A percentile compares a stretch with the other conserved stretches of the same genome.
Evolutionary conservation across 2,329 filamentous ascomycete genomes (phyloP).

Genomic region (Xylariaceae sp.): DNA sequence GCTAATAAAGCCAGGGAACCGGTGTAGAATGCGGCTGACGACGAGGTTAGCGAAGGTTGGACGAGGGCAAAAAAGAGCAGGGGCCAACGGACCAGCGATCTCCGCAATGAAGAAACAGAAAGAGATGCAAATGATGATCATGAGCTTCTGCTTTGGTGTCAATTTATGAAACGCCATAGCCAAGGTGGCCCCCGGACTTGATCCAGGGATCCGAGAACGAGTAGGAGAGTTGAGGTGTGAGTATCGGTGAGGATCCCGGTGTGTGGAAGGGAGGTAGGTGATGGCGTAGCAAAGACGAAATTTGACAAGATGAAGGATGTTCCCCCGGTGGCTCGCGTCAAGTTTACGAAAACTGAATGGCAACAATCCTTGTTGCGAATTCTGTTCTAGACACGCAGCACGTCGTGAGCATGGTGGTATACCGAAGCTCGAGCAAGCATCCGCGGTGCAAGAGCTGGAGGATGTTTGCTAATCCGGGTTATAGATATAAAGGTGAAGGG

Average conservation of each 20-base stretch:
- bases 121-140: conserved; percentile 46
- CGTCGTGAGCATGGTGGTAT: not conserved
- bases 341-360: not conserved
- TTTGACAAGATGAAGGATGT: not conserved
- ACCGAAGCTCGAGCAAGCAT: conserved; percentile 5
- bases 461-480: not conserved
- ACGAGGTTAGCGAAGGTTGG: conserved; percentile 1
- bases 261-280: not conserved
- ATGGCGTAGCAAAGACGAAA: not conserved
- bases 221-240: not conserved
- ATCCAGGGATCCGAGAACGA: conserved; percentile 1
- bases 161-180: conserved; percentile 37
- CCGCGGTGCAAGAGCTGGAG: not conserved
- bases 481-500: conserved; percentile 1
- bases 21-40: conserved; percentile 46
- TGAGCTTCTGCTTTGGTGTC: conserved; percentile 44
- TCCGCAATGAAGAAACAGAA: conserved; percentile 50
- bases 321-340: not conserved
- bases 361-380: not conserved
- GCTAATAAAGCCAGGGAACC: conserved; percentile 67
- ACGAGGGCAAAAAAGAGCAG: not conserved
- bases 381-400: not conserved
- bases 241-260: not conserved
- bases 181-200: conserved; percentile 7
- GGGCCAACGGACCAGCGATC: conserved; percentile 39